Base-by-base conservation (phyloP, 768 basidiomycete genomes). In the Xanthoconium stramineum region DNA sequence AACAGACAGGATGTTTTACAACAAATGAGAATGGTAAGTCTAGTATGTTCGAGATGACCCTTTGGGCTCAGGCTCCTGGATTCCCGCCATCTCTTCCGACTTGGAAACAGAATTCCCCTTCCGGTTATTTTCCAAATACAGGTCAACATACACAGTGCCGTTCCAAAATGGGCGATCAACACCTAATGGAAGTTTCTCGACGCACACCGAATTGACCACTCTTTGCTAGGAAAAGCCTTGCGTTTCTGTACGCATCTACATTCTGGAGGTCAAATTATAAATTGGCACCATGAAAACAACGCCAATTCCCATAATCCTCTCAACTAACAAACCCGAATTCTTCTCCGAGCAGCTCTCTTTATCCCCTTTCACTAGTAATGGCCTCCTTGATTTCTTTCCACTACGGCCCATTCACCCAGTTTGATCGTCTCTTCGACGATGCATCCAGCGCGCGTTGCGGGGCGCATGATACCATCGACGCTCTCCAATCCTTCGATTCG, bases 381-480 rank as follows among this genome's bases (percentile, higher is more conserved):
- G 20, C 48, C 3, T 53, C 47, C 8, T 38, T 53, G 54, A 53
- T 44, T 17, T 44, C 24, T 7, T 56, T 55, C 44, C 37, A 53
- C 57, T 59, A 50, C 37, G 40, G 33, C 12, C 47, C 53, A 3
- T 43, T 50, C 40, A 35, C 38, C 12, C 28, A 30, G 4, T 35
- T 59, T 19, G 51, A 38, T 1, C 38, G 29, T 17, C n/a, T 50
- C 28, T 50, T 43, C 29, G 51, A 38, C 1, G 43, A 53, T 5
- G 51, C 53, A 2, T 28, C 52, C 38, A 49, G 24, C 42, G 38
- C 62, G 45, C 60, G 64, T n/a, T 56, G 15, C 44, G 13, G 20
- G 14, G 17, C 6, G 44, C 10, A n/a, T 11, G 3, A 30, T 43
- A 15, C n/a, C 43, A 15, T 44, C 2, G 33, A 20, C 6, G 19